These are phyloP conservation scores for Neoascochyta sp. DNA, from an alignment of 2,329 filamentous ascomycete genomes.

Conservation along the genomic window DNA sequence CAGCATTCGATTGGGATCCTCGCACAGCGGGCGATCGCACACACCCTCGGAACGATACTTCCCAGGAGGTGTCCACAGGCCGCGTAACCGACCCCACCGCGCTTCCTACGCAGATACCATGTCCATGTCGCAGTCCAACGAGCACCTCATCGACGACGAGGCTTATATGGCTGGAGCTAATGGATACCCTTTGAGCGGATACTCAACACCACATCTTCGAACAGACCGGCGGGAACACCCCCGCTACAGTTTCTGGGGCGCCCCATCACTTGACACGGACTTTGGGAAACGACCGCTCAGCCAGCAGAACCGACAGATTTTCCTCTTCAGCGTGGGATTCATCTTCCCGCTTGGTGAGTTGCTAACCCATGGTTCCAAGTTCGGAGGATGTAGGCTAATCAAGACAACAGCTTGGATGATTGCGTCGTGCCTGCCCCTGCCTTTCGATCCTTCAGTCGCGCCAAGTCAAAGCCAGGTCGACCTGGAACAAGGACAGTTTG, in stretches of 20 bases:
- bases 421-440: slow-evolving; percentile 70
- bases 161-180: slow-evolving; percentile 27
- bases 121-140: slow-evolving; percentile 28
- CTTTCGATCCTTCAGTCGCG: slow-evolving; percentile 52
- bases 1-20: slow-evolving; percentile 30
- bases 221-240: slow-evolving; percentile 45
- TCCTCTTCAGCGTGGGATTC: slow-evolving; percentile 73
- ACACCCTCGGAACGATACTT: slow-evolving; percentile 40
- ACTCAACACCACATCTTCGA: slow-evolving; percentile 36
- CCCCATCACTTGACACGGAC: slow-evolving; percentile 66
- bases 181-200: slow-evolving; percentile 23
- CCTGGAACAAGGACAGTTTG: slow-evolving; percentile 45
- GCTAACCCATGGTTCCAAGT: too few species aligned
- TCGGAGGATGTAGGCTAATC: too few species aligned
- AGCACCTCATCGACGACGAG: slow-evolving; percentile 27
- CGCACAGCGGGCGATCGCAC: slow-evolving; percentile 35
- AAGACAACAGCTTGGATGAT: slow-evolving; percentile 67
- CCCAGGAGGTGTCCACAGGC: slow-evolving; percentile 36
- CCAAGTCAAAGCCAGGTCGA: slow-evolving; percentile 33
- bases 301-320: slow-evolving; percentile 68
- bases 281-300: slow-evolving; percentile 59
- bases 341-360: slow-evolving; percentile 60
- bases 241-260: slow-evolving; percentile 63
- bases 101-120: slow-evolving; percentile 28
- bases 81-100: slow-evolving; percentile 37